Evolutionary conservation across 2,329 filamentous ascomycete species (phyloP).

Genomic region (Dactylellina parvicollis): DNA sequence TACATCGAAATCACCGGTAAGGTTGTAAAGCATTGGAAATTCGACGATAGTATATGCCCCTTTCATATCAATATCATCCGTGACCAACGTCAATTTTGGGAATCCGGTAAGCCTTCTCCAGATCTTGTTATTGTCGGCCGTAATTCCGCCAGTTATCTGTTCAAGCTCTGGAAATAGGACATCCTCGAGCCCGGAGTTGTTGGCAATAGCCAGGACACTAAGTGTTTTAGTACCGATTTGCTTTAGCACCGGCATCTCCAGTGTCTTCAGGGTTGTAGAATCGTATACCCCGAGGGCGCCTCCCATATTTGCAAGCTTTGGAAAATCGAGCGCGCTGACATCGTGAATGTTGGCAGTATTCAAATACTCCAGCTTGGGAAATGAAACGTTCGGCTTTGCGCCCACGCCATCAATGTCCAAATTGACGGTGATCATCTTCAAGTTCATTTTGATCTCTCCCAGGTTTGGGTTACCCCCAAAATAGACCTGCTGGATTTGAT

Average conservation of each 20-base stretch:
- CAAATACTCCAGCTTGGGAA: slow-evolving; percentile 28
- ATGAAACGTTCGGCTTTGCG: slow-evolving; percentile 34
- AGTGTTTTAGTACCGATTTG: slow-evolving; percentile 37
- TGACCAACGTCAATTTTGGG: slow-evolving; percentile 32
- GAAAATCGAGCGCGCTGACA: slow-evolving; percentile 25
- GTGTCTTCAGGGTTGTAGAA: slow-evolving; percentile 12
- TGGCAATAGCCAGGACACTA: slow-evolving; percentile 47
- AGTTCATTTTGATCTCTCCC: slow-evolving; percentile 24
- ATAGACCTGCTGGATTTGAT: slow-evolving; percentile 42
- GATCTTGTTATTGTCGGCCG: slow-evolving; percentile 29
- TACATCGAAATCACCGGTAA: slow-evolving; percentile 44
- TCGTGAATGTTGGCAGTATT: slow-evolving; percentile 51
- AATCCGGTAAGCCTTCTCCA: slow-evolving; percentile 47
- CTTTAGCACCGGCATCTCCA: slow-evolving; percentile 31
- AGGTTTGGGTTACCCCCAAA: slow-evolving; percentile 46
- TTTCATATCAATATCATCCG: slow-evolving; percentile 43
- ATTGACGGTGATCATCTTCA: slow-evolving; percentile 41
- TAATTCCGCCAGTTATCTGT: slow-evolving; percentile 42
- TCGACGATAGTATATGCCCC: slow-evolving; percentile 32
- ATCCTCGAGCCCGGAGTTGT: slow-evolving; percentile 28
- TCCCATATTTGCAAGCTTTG: slow-evolving; percentile 23
- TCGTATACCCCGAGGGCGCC: slow-evolving; percentile 50
- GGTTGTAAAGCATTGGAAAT: slow-evolving; percentile 46
- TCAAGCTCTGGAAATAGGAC: slow-evolving; percentile 36
- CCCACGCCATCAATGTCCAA: slow-evolving; percentile 40